phyloP scores from a whole-genome alignment of 2,329 filamentous ascomycete species.

The Aspergillus aculeatus region DNA sequence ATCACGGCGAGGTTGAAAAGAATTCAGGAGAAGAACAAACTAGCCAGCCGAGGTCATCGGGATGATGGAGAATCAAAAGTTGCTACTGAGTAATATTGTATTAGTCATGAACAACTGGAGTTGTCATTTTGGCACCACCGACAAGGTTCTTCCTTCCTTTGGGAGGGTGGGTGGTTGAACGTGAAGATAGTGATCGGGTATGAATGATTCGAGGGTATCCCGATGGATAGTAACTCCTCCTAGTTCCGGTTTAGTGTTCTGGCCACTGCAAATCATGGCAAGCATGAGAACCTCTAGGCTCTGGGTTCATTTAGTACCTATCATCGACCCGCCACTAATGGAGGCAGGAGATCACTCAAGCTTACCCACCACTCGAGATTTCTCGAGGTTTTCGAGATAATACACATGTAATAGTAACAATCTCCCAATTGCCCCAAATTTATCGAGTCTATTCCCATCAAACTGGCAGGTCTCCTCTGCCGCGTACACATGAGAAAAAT shows the following conservation, averaged over 20 bases:
- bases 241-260: conserved; percentile 8
- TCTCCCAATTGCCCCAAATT: too few species aligned
- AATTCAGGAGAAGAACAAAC: too few species aligned
- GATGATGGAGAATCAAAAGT: too few species aligned
- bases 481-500: not conserved
- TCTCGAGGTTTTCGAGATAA: too few species aligned
- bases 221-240: not conserved
- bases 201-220: conserved; percentile 8
- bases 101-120: not conserved
- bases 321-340: not conserved
- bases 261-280: conserved; percentile 8
- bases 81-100: not conserved
- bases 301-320: not conserved
- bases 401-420: too few species aligned
- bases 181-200: conserved; percentile 17
- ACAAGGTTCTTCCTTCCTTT: not conserved
- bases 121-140: not conserved
- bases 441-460: too few species aligned
- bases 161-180: not conserved
- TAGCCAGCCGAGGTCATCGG: too few species aligned
- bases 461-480: too few species aligned
- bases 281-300: conserved; percentile 5
- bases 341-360: not conserved
- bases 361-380: too few species aligned
- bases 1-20: too few species aligned